Conservation (phyloP, 768 basidiomycete species). For the Lactarius vividus region DNA sequence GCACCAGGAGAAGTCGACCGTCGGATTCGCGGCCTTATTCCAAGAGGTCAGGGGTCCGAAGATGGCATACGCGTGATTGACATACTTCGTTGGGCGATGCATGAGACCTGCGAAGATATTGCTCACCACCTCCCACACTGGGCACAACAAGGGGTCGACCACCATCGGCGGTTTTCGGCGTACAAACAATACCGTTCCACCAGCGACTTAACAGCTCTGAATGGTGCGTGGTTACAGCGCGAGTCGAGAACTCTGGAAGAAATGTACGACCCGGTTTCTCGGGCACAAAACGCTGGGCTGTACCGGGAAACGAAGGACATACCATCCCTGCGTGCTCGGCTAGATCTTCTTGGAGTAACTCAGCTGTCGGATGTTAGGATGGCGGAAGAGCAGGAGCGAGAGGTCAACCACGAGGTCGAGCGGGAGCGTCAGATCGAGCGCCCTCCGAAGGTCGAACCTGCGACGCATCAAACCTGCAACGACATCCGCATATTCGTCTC, state of each 20-base stretch:
- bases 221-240: not conserved
- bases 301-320: not conserved
- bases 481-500: conserved; percentile 1
- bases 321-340: not conserved
- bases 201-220: not conserved
- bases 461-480: not conserved
- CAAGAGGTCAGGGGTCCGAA: not conserved
- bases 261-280: not conserved
- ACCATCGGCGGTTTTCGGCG: conserved; percentile 1
- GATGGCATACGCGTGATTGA: not conserved
- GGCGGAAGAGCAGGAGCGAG: conserved; percentile 16
- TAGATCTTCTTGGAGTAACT: conserved; percentile 2
- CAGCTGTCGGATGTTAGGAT: not conserved
- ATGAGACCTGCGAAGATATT: conserved; percentile 17
- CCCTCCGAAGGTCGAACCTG: not conserved
- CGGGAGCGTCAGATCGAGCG: not conserved
- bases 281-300: not conserved
- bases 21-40: conserved; percentile 4
- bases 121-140: conserved; percentile 8
- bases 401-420: conserved; percentile 9
- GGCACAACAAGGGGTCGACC: conserved; percentile 10
- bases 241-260: conserved; percentile 4
- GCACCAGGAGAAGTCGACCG: conserved; percentile 14
- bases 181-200: not conserved
- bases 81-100: conserved; percentile 16